These are phyloP conservation scores for Paramyrothecium roridum DNA, from an alignment of 2,329 filamentous ascomycete genomes.

Conservation along the genomic window DNA sequence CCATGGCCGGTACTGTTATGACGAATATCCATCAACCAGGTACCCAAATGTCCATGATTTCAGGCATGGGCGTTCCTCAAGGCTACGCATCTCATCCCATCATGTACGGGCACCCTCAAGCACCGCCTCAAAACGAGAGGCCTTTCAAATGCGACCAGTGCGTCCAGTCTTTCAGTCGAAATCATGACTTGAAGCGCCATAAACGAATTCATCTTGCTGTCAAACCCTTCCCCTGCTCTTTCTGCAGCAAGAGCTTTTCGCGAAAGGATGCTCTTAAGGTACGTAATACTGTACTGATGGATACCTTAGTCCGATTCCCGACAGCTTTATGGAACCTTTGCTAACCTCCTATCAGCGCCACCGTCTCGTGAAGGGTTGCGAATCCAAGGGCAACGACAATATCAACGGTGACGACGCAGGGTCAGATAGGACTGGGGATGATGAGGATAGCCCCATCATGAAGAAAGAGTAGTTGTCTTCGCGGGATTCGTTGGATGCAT, in stretches of 20 bases:
- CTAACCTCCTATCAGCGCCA: conserved; percentile 45
- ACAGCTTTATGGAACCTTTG: background rate
- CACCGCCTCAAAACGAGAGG: conserved; percentile 61
- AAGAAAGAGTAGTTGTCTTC: conserved; percentile 13
- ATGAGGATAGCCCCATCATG: conserved; percentile 15
- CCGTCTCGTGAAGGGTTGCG: conserved; percentile 63
- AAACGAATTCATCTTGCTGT: conserved; percentile 93
- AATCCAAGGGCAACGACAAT: conserved; percentile 25
- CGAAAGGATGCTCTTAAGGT: conserved; percentile 97
- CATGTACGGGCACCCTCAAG: conserved; percentile 58
- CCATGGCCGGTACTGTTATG: conserved; percentile 67
- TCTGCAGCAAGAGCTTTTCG: conserved; percentile 95
- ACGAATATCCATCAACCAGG: conserved; percentile 75
- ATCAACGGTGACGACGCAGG: conserved; percentile 15
- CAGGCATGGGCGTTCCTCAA: conserved; percentile 51
- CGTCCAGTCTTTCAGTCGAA: conserved; percentile 89
- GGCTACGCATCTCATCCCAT: conserved; percentile 56
- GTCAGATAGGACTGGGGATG: conserved; percentile 17
- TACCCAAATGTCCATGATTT: conserved; percentile 68
- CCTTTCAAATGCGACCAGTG: conserved; percentile 95
- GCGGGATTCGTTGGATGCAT: background rate
- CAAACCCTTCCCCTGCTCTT: conserved; percentile 89
- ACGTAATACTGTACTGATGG: conserved; percentile 22
- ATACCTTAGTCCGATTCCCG: background rate
- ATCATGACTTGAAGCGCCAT: conserved; percentile 94